Evolutionary conservation across 495 filamentous ascomycete genomes (phyloP), one percentile per base, ranked within the genome.

Genomic region (Tuber umbilicatum): DNA sequence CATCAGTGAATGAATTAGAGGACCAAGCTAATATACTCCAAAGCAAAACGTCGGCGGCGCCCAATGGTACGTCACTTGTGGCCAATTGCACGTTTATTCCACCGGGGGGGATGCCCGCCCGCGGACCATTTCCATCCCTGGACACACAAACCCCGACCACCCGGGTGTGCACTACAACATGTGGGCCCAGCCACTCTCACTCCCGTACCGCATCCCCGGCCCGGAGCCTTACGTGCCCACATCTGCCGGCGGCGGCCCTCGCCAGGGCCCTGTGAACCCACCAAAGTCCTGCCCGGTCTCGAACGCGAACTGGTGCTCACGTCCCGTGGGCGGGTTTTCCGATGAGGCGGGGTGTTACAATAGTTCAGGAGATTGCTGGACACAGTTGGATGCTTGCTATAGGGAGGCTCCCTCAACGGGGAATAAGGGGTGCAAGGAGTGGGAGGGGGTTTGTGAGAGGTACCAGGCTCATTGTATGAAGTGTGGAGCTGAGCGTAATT

Each of bases 251-350:
- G 70, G 45, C 17, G 73, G 68, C 35, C 55, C 5, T 14, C 69
- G 68, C 9, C 5, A 64, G 0, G 78, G 76, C 40, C 76, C 71
- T 14, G 69, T 42, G 4, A 80, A 77, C 21, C 84, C 86, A 70
- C 79, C 83, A 19, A 81, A 83, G 68, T 17, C 27, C 12, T 91
- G 88, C 81, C 84, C 91, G 42, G 81, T 90, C 70, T 86, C 87
- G 74, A 92, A 91, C 79, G 90, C 84, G 50, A 91, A 93, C 83
- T 93, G 91, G 91, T 92, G 90, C 81, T 89, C 86, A 43, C 78
- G 85, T 35, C 87, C 91, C 76, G 83, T 91, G 0, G 82, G 87
- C 0, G 73, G 73, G 14, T 93, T 90, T 81, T 83, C 81, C 7
- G 83, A 84, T 50, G 84, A 88, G 75, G 55, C 27, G 14, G 73